Evolutionary conservation across 805 yeast species (phyloP).

Genomic region (Saccharomycopsis sp.): DNA sequence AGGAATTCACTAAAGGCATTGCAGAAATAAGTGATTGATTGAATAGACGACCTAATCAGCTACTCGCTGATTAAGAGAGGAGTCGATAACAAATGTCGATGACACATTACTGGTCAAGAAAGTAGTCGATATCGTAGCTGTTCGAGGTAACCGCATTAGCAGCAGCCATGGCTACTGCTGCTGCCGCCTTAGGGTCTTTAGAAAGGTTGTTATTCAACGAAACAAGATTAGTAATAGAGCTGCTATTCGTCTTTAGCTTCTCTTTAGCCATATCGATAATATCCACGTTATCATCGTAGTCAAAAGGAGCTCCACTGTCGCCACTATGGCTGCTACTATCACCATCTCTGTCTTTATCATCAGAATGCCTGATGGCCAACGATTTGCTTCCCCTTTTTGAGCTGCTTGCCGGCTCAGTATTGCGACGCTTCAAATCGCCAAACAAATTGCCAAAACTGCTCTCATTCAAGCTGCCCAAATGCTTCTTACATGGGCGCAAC

Average conservation of each 20-base stretch:
- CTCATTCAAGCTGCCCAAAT: background rate
- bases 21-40: too few species aligned
- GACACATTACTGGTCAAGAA: background rate
- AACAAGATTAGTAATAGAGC: background rate
- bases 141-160: background rate
- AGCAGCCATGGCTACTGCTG: background rate
- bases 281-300: background rate
- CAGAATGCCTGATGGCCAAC: background rate
- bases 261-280: constrained; percentile 1
- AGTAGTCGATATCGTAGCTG: background rate
- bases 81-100: background rate
- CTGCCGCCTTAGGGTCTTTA: background rate
- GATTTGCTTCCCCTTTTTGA: background rate
- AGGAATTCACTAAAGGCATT: too few species aligned
- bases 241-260: background rate
- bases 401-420: background rate
- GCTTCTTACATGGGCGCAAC: background rate
- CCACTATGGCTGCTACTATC: background rate
- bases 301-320: background rate
- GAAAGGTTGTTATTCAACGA: background rate
- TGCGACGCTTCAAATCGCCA: background rate
- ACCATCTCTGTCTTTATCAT: background rate
- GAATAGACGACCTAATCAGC: too few species aligned
- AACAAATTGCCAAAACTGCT: background rate
- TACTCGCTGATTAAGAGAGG: too few species aligned